Percentiles rank a stretch among this genome's conserved stretches.
phyloP scores from a whole-genome alignment of 1,284 basidiomycete genomes.

The Cystobasidiaceae sp. region DNA sequence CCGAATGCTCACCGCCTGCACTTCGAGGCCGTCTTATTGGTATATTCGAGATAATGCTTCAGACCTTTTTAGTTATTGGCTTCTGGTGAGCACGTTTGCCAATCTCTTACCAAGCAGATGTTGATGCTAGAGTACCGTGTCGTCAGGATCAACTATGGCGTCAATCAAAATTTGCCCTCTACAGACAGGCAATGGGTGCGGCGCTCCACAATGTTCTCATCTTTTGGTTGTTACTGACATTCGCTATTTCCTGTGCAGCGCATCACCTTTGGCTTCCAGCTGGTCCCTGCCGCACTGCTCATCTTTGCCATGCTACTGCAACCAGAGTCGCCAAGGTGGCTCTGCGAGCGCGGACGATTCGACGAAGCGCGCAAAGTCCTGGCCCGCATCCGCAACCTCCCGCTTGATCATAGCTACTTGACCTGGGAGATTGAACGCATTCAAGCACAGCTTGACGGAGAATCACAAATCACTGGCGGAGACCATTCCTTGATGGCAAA shows the following conservation, averaged over 20 bases:
- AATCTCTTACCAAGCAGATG: background rate
- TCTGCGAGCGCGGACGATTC: constrained; percentile 36
- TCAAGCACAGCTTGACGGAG: background rate
- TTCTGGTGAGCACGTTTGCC: constrained; percentile 36
- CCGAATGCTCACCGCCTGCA: constrained; percentile 43
- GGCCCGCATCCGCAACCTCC: constrained; percentile 33
- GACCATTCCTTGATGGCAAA: background rate
- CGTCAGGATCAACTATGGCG: background rate
- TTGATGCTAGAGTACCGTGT: constrained; percentile 36
- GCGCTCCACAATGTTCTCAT: too few species aligned
- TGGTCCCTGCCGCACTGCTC: constrained; percentile 44
- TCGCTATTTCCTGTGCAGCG: too few species aligned
- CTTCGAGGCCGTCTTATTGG: constrained; percentile 44
- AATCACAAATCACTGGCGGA: background rate
- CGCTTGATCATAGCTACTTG: constrained; percentile 40
- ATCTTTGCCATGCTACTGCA: constrained; percentile 36
- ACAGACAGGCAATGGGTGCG: constrained; percentile 42
- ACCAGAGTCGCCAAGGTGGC: constrained; percentile 45
- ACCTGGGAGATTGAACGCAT: constrained; percentile 27
- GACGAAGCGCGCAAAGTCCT: constrained; percentile 40
- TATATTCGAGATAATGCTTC: constrained; percentile 42
- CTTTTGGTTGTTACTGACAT: too few species aligned
- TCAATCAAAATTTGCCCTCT: constrained; percentile 14
- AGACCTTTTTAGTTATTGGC: constrained; percentile 42
- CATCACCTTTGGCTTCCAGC: constrained; percentile 45